Percentiles rank a stretch among this genome's conserved stretches.
phyloP scores from a whole-genome alignment of 352 stramenopile species.

The Globisporangium perplexum region DNA sequence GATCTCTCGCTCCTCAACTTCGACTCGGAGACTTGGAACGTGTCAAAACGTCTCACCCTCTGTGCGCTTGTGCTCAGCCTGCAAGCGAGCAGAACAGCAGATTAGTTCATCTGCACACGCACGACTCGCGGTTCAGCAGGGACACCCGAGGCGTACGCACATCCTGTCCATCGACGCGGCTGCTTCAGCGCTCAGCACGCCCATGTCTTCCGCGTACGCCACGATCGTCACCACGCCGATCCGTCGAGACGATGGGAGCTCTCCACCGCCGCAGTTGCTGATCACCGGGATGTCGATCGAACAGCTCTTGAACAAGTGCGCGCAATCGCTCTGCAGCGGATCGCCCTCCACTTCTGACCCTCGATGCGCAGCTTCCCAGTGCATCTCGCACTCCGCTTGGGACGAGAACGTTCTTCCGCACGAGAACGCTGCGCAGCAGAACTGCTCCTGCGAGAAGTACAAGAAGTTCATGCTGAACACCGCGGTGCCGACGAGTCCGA shows the following conservation, averaged over 20 bases:
- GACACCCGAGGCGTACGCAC: slow-evolving; percentile 1
- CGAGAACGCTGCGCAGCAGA: slow-evolving; percentile 27
- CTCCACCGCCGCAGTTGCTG: not conserved
- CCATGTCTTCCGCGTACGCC: slow-evolving; percentile 34
- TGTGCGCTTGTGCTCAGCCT: not conserved
- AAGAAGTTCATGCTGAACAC: slow-evolving; percentile 76
- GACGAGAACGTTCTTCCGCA: slow-evolving; percentile 34
- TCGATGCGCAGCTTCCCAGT: slow-evolving; percentile 16
- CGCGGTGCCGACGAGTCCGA: slow-evolving; percentile 20
- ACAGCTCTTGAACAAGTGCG: slow-evolving; percentile 37
- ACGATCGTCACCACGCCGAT: slow-evolving; percentile 27
- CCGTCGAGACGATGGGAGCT: not conserved
- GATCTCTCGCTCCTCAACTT: not conserved
- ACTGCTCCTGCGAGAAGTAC: slow-evolving; percentile 51
- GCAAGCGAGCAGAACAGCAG: not conserved
- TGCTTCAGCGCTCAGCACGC: slow-evolving; percentile 13
- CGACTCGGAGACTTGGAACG: not conserved
- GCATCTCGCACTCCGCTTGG: slow-evolving; percentile 17
- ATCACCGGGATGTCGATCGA: slow-evolving; percentile 57
- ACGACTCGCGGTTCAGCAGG: not conserved
- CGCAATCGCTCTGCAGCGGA: not conserved
- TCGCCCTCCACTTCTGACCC: not conserved
- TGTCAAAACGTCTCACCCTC: slow-evolving; percentile 3
- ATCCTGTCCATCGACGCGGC: not conserved
- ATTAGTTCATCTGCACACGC: not conserved